These are phyloP conservation scores for Guadua angustifolia DNA, from an alignment of 176 grass and related monocot genomes.

Conservation along the genomic window DNA sequence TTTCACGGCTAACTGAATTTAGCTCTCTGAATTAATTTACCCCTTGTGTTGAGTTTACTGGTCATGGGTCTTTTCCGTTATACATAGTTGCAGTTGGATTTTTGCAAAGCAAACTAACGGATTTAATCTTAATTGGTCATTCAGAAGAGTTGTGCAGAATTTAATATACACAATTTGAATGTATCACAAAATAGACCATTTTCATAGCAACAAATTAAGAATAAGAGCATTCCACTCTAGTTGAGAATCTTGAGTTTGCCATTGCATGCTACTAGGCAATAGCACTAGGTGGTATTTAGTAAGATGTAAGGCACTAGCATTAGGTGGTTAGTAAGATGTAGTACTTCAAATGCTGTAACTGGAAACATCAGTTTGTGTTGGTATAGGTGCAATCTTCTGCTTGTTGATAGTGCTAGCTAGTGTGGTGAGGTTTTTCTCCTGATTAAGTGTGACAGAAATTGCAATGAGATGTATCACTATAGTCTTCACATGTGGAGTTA, in stretches of 20 bases:
- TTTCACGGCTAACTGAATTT: not conserved
- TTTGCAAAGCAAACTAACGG: not conserved
- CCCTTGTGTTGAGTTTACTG: not conserved
- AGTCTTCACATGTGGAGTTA: not conserved
- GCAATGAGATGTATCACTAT: not conserved
- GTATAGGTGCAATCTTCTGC: not conserved
- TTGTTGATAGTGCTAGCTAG: not conserved
- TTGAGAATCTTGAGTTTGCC: not conserved
- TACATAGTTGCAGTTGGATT: not conserved
- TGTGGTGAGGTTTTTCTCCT: not conserved
- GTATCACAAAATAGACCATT: not conserved
- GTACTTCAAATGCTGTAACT: not conserved
- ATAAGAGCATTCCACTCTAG: not conserved
- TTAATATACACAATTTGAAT: not conserved
- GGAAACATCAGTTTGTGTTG: not conserved
- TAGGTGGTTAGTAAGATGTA: not conserved
- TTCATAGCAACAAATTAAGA: not conserved
- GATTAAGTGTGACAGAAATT: not conserved
- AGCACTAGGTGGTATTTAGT: not conserved
- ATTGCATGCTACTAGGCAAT: not conserved
- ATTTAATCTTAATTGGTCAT: not conserved
- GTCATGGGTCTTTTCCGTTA: not conserved
- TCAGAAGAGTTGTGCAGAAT: not conserved
- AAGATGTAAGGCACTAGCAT: not conserved
- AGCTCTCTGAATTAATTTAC: not conserved